These are phyloP conservation scores for Phylloboletellus chloephorus DNA, from an alignment of 1,284 basidiomycete species.

Conservation along the genomic window DNA sequence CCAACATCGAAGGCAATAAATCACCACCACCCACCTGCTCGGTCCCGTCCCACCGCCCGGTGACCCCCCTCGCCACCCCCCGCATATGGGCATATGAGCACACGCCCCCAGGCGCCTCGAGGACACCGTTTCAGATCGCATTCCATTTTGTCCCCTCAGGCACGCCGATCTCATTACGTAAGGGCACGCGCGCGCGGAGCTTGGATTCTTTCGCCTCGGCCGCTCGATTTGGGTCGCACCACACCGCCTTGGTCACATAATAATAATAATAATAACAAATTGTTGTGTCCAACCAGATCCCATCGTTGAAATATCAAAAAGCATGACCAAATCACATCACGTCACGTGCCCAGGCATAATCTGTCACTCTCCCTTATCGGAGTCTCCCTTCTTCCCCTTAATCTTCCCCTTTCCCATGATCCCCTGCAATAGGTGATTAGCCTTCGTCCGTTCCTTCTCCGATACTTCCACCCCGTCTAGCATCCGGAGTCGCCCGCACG, in stretches of 20 bases:
- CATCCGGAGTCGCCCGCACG: slow-evolving; percentile 59
- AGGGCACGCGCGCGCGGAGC: slow-evolving; percentile 24
- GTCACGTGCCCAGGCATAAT: slow-evolving; percentile 32
- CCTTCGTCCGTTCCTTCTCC: slow-evolving; percentile 79
- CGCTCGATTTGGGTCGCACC: slow-evolving; percentile 18
- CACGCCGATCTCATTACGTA: no score
- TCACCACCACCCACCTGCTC: slow-evolving; percentile 9
- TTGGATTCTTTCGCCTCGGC: slow-evolving; percentile 17
- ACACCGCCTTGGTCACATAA: background rate
- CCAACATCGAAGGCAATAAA: slow-evolving; percentile 21
- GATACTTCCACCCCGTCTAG: slow-evolving; percentile 80
- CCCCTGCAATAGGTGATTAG: slow-evolving; percentile 59
- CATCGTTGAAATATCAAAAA: background rate
- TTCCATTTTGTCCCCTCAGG: slow-evolving; percentile 24
- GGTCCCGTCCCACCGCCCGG: slow-evolving; percentile 12
- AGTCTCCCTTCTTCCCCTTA: slow-evolving; percentile 21
- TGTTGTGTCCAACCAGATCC: slow-evolving; percentile 12
- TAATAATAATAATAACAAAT: slow-evolving; percentile 12
- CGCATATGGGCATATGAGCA: slow-evolving; percentile 22
- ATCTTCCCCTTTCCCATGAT: slow-evolving; percentile 42
- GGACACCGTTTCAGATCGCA: slow-evolving; percentile 30
- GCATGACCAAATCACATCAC: slow-evolving; percentile 19
- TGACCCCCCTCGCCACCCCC: slow-evolving; percentile 2
- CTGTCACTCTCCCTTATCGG: slow-evolving; percentile 24
- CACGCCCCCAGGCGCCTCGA: slow-evolving; percentile 18